phyloP scores from a whole-genome alignment of 768 basidiomycete species.

The Pulveroboletus sp. region DNA sequence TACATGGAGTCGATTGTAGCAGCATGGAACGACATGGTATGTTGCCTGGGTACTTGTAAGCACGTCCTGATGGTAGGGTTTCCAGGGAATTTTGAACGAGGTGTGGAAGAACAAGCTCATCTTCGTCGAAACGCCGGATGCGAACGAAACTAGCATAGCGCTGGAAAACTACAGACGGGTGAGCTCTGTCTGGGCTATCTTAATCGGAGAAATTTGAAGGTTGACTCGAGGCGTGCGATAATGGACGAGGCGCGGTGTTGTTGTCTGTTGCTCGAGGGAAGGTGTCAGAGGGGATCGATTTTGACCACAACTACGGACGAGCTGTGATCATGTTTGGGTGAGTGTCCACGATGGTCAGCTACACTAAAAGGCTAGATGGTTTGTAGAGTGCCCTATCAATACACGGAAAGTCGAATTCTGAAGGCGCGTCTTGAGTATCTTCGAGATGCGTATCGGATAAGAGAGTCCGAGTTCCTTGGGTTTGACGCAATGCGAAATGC shows the following conservation, averaged over 20 bases:
- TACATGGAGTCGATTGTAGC: constrained; percentile 99
- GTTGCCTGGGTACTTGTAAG: constrained; percentile 20
- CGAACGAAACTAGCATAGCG: constrained; percentile 97
- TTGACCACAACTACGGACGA: constrained; percentile 98
- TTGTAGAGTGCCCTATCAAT: constrained; percentile 87
- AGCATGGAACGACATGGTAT: constrained; percentile 99
- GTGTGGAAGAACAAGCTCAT: constrained; percentile 99
- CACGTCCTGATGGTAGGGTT: background rate
- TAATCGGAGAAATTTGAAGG: background rate
- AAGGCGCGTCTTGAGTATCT: constrained; percentile 97
- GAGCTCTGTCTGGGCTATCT: constrained; percentile 9
- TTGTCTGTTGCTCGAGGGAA: constrained; percentile 98
- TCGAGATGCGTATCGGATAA: constrained; percentile 96
- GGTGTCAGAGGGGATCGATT: constrained; percentile 99
- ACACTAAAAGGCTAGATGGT: constrained; percentile 1
- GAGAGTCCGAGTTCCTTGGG: constrained; percentile 97
- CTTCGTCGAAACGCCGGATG: constrained; percentile 98
- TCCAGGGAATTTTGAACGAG: constrained; percentile 94
- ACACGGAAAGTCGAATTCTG: constrained; percentile 95
- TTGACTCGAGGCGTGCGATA: constrained; percentile 81
- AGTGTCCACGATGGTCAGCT: constrained; percentile 12
- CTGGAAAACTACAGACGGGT: constrained; percentile 96
- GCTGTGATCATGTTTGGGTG: constrained; percentile 99
- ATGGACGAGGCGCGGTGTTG: constrained; percentile 93
- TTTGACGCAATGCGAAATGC: constrained; percentile 99